Evolutionary conservation across 2,329 filamentous ascomycete genomes (phyloP).

Genomic region (Microcyclospora pomicola): DNA sequence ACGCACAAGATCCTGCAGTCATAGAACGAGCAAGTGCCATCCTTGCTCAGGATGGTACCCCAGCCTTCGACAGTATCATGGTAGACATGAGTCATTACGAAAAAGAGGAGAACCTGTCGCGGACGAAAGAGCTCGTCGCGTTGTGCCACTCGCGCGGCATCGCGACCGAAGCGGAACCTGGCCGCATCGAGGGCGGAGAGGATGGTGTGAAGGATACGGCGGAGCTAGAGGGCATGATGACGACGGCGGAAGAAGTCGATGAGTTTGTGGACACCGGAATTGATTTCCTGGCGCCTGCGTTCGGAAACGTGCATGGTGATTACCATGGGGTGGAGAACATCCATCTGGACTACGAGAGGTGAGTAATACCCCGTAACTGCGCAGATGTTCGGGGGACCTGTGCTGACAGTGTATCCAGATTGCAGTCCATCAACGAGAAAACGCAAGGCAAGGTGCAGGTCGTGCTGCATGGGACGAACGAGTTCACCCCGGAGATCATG

Average conservation of each 20-base stretch:
- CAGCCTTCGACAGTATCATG: slow-evolving; percentile 59
- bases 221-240: slow-evolving; percentile 49
- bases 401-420: slow-evolving; percentile 6
- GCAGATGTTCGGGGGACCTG: not conserved
- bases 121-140: slow-evolving; percentile 47
- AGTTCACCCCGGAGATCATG: slow-evolving; percentile 42
- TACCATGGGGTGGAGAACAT: slow-evolving; percentile 55
- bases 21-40: slow-evolving; percentile 21
- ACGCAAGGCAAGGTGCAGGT: slow-evolving; percentile 35
- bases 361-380: slow-evolving; percentile 5
- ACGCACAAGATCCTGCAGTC: slow-evolving; percentile 31
- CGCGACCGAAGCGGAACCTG: slow-evolving; percentile 57
- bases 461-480: slow-evolving; percentile 46
- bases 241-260: slow-evolving; percentile 53
- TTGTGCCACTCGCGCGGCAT: slow-evolving; percentile 54
- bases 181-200: slow-evolving; percentile 58
- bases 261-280: slow-evolving; percentile 60
- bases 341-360: slow-evolving; percentile 45
- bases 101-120: slow-evolving; percentile 52
- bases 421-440: slow-evolving; percentile 35
- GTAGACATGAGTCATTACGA: slow-evolving; percentile 65
- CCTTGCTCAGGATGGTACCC: slow-evolving; percentile 6
- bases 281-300: slow-evolving; percentile 60
- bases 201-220: slow-evolving; percentile 58
- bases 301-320: slow-evolving; percentile 63